These are phyloP conservation scores for Penicillium samsonianum DNA, from an alignment of 495 filamentous ascomycete species.

Conservation along the genomic window DNA sequence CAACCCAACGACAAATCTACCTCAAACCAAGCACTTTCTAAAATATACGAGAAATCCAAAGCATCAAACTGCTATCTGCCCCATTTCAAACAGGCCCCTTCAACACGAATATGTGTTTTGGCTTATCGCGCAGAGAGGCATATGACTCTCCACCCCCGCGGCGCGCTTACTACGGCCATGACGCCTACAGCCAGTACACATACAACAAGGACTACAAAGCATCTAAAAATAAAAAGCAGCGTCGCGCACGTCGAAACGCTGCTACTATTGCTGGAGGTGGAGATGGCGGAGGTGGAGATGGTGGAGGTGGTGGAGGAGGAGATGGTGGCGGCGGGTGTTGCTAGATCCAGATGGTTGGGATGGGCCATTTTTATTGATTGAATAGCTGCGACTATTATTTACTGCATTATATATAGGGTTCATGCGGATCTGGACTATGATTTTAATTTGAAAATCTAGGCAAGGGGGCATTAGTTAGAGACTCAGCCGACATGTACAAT, in stretches of 20 bases:
- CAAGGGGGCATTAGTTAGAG: neutral
- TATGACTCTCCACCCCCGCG: slow-evolving; percentile 11
- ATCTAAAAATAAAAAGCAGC: neutral
- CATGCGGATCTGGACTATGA: neutral
- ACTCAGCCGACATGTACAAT: neutral
- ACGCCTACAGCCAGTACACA: neutral
- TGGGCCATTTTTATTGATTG: neutral
- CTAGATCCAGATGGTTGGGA: neutral
- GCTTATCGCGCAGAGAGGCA: neutral
- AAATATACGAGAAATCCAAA: neutral
- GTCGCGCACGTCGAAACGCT: neutral
- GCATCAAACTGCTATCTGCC: neutral
- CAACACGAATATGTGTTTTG: slow-evolving; percentile 16
- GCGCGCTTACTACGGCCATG: neutral
- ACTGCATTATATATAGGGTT: neutral
- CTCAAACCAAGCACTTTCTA: neutral
- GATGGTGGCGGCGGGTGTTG: slow-evolving; percentile 10
- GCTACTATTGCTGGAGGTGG: neutral
- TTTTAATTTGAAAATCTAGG: neutral
- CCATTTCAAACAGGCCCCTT: neutral
- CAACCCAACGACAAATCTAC: neutral
- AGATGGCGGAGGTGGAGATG: slow-evolving; percentile 6
- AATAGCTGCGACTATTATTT: neutral
- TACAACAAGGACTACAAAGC: neutral
- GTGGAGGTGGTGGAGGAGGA: slow-evolving; percentile 8